A percentile compares a stretch with the other conserved stretches of the same genome.
Conservation (phyloP, 371 early-diverging fungal genomes). For the Mortierella sp. region DNA sequence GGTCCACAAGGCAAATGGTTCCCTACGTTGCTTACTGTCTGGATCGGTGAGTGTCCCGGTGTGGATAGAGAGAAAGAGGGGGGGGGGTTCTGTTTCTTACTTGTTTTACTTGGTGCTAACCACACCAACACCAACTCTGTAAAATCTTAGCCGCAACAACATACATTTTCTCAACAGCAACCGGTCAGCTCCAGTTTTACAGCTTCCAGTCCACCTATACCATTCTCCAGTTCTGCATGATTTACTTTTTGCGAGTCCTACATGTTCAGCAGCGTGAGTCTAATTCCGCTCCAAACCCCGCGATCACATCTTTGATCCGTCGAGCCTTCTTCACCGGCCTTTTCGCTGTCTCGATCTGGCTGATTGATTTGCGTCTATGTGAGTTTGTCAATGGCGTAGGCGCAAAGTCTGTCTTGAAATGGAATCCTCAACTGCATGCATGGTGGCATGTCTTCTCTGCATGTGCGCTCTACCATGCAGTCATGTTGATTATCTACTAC, state of each 20-base stretch:
- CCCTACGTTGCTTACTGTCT: constrained; percentile 26
- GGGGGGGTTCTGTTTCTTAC: background rate
- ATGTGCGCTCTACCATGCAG: constrained; percentile 47
- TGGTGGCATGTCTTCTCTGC: constrained; percentile 67
- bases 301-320: constrained; percentile 47
- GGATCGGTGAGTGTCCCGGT: constrained; percentile 34
- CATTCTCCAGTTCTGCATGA: constrained; percentile 44
- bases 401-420: constrained; percentile 53
- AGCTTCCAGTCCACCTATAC: constrained; percentile 46
- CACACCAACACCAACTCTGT: too few relatives aligned
- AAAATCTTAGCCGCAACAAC: constrained; percentile 22
- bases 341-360: constrained; percentile 60
- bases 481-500: constrained; percentile 36
- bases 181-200: constrained; percentile 32
- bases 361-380: constrained; percentile 62
- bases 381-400: constrained; percentile 60
- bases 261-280: constrained; percentile 36
- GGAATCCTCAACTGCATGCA: constrained; percentile 67
- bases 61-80: background rate
- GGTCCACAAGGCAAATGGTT: constrained; percentile 44
- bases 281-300: constrained; percentile 8
- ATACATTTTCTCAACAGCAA: constrained; percentile 31
- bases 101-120: background rate
- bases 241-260: constrained; percentile 27
- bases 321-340: constrained; percentile 55